Conservation (phyloP, 106 monocot genomes). For the Allium fistulosum region DNA sequence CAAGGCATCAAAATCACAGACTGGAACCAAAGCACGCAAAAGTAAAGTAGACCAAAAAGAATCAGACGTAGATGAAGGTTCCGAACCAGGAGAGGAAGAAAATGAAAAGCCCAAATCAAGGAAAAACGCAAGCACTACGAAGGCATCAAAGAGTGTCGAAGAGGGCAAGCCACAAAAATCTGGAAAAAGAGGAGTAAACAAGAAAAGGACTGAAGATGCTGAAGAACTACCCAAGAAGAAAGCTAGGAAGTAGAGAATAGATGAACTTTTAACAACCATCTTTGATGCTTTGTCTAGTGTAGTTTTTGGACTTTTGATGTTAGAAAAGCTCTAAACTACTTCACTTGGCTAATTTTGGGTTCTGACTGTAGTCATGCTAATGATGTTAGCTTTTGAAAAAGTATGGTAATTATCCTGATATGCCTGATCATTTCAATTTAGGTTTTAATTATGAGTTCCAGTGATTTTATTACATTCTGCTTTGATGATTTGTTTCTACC, state of each 20-base stretch:
- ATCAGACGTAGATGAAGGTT: slow-evolving; percentile 10
- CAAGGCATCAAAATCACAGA: neutral
- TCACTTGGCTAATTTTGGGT: neutral
- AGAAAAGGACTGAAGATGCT: neutral
- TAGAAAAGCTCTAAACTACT: neutral
- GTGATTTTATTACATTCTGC: too few relatives aligned
- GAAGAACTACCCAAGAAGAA: neutral
- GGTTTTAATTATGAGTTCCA: too few relatives aligned
- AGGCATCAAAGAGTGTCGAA: neutral
- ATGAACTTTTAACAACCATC: neutral
- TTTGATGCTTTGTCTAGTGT: too few relatives aligned
- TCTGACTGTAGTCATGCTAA: too few relatives aligned
- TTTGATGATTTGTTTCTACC: too few relatives aligned
- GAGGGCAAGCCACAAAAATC: neutral
- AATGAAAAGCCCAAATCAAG: neutral
- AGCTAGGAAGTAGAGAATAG: neutral
- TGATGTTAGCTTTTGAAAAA: too few relatives aligned
- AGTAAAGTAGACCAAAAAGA: neutral
- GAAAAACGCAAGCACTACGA: too few relatives aligned
- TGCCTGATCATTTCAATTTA: too few relatives aligned
- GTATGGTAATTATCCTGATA: too few relatives aligned
- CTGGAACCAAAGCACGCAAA: neutral
- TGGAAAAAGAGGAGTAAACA: neutral
- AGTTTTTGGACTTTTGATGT: too few relatives aligned
- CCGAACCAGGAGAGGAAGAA: slow-evolving; percentile 4